Evolutionary conservation across 192 early-diverging fungal genomes (phyloP).

Genomic region (Spinellus fusiger): DNA sequence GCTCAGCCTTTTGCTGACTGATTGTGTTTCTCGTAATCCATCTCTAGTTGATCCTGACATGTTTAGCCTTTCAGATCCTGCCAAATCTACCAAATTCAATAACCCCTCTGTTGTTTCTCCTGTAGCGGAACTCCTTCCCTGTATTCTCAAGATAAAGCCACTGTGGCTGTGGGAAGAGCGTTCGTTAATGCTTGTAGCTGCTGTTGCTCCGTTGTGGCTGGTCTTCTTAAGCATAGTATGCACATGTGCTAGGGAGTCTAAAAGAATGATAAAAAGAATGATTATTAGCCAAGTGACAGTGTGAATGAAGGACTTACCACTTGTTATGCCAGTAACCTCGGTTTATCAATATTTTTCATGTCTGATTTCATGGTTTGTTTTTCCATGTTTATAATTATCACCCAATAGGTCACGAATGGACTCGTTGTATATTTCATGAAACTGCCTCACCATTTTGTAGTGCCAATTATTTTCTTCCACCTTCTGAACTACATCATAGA

Average conservation of each 20-base stretch:
- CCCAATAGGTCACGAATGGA: constrained; percentile 77
- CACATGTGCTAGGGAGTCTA: constrained; percentile 72
- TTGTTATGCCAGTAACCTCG: constrained; percentile 68
- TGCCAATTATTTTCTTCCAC: constrained; percentile 78
- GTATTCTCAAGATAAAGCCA: constrained; percentile 82
- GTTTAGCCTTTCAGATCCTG: constrained; percentile 86
- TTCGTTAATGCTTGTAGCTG: constrained; percentile 89
- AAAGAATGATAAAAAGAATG: no score
- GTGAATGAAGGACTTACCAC: constrained; percentile 30
- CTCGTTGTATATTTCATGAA: constrained; percentile 97
- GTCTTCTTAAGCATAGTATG: constrained; percentile 68
- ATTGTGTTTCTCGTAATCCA: constrained; percentile 85
- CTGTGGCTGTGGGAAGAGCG: constrained; percentile 90
- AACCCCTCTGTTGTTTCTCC: constrained; percentile 67
- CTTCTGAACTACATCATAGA: constrained; percentile 70
- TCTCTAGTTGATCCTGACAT: constrained; percentile 81
- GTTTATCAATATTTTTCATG: constrained; percentile 75
- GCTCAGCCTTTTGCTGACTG: constrained; percentile 94
- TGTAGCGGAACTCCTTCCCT: constrained; percentile 67
- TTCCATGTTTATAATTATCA: constrained; percentile 29
- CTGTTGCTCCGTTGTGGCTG: constrained; percentile 79
- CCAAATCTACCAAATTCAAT: constrained; percentile 92
- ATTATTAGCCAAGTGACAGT: no score
- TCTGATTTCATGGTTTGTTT: constrained; percentile 79
- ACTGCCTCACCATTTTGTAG: constrained; percentile 85